Percentiles rank a stretch among this genome's conserved stretches.
These are phyloP conservation scores for Rubus idaeus DNA, from an alignment of 306 rosid species.

Conservation along the genomic window DNA sequence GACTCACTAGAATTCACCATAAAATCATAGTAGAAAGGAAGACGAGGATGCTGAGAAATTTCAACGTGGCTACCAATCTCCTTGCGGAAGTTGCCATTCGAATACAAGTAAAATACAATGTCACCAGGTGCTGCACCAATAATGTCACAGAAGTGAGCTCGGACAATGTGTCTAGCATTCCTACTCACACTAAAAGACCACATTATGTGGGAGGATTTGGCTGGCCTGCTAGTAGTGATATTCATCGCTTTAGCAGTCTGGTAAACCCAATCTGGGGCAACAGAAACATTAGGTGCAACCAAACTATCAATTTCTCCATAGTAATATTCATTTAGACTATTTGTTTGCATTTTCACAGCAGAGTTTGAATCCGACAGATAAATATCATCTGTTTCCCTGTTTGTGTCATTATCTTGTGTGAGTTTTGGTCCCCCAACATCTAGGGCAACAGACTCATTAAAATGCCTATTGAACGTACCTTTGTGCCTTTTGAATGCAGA, in stretches of 20 bases:
- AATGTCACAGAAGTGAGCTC: slow-evolving; percentile 44
- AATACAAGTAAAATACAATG: slow-evolving; percentile 3
- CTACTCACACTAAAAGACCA: slow-evolving; percentile 29
- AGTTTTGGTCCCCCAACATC: no score
- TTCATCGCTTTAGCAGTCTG: slow-evolving; percentile 25
- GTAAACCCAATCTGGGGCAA: slow-evolving; percentile 27
- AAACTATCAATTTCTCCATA: neutral
- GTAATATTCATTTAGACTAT: no score
- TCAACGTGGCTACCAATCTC: neutral
- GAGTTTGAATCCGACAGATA: neutral
- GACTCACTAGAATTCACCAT: slow-evolving; percentile 25
- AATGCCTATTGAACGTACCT: no score
- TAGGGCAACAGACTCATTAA: no score
- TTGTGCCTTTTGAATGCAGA: neutral
- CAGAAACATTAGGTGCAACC: neutral
- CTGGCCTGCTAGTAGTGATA: accelerated
- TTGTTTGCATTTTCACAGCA: neutral
- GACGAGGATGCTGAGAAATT: accelerated
- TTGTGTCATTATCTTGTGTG: no score
- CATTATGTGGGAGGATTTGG: slow-evolving; percentile 1
- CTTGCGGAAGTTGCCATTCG: slow-evolving; percentile 1
- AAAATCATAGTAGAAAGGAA: slow-evolving; percentile 29
- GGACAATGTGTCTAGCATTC: slow-evolving; percentile 25
- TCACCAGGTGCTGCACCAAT: accelerated
- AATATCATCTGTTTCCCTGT: no score